A percentile compares a stretch with the other conserved stretches of the same genome.
phyloP scores from a whole-genome alignment of 768 basidiomycete genomes.

The Suillus occidentalis region DNA sequence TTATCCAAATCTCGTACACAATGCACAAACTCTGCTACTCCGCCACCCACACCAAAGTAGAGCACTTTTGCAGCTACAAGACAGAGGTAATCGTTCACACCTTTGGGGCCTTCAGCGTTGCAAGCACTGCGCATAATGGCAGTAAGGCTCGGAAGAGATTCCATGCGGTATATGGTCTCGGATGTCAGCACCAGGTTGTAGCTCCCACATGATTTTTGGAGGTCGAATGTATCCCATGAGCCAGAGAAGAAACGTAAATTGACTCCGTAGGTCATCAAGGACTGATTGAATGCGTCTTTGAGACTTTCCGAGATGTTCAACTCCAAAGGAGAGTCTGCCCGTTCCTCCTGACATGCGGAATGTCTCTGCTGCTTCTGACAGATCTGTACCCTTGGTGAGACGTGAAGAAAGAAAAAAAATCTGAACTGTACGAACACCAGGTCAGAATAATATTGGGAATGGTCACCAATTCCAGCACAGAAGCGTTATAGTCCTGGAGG shows the following conservation, averaged over 20 bases:
- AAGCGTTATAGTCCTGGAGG: constrained; percentile 89
- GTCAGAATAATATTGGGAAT: constrained; percentile 75
- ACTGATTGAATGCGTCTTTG: constrained; percentile 59
- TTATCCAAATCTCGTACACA: constrained; percentile 43
- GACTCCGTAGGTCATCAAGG: constrained; percentile 56
- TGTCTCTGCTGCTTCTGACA: constrained; percentile 52
- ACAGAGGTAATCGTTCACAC: constrained; percentile 39
- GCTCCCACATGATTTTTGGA: constrained; percentile 29
- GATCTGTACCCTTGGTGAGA: constrained; percentile 41
- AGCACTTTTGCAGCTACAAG: constrained; percentile 89
- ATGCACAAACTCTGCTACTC: constrained; percentile 70
- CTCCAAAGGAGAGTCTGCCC: constrained; percentile 41
- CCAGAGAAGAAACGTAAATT: constrained; percentile 77
- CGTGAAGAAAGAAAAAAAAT: neutral
- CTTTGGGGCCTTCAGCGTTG: constrained; percentile 5
- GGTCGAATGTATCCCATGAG: constrained; percentile 66
- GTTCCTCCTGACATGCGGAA: constrained; percentile 39
- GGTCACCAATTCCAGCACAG: constrained; percentile 77
- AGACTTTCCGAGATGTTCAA: constrained; percentile 67
- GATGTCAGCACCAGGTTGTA: constrained; percentile 84
- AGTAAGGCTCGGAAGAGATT: constrained; percentile 63
- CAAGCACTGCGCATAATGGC: constrained; percentile 47
- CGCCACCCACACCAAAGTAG: constrained; percentile 96
- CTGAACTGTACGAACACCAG: constrained; percentile 66
- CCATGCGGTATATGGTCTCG: constrained; percentile 86